phyloP scores from a whole-genome alignment of 2,329 filamentous ascomycete genomes.

The Colletotrichum lupini region DNA sequence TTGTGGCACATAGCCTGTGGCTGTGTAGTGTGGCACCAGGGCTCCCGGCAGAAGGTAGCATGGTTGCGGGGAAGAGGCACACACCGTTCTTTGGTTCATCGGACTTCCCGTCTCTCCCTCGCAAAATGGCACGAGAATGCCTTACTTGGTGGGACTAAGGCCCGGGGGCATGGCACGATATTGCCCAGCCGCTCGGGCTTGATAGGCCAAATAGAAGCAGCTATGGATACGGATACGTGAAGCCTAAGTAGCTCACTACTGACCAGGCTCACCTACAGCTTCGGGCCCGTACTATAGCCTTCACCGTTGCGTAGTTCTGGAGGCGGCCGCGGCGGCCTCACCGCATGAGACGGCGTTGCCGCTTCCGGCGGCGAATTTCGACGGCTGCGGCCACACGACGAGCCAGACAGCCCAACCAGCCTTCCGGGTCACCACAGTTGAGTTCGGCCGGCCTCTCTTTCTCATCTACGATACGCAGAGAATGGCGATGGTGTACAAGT shows the following conservation, averaged over 20 bases:
- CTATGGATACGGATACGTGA: neutral
- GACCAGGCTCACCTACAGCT: neutral
- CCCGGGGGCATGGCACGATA: slow-evolving; percentile 24
- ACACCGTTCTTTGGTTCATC: slow-evolving; percentile 24
- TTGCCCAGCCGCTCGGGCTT: slow-evolving; percentile 1
- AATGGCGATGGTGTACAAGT: neutral
- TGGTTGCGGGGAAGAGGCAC: slow-evolving; percentile 16
- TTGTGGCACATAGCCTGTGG: no score
- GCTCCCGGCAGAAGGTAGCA: slow-evolving; percentile 15
- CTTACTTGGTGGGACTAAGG: slow-evolving; percentile 18
- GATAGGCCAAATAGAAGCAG: slow-evolving; percentile 9
- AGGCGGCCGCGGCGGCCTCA: slow-evolving; percentile 10
- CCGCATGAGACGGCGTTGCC: slow-evolving; percentile 4
- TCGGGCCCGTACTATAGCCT: slow-evolving; percentile 5
- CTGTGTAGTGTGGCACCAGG: no score
- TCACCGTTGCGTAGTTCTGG: slow-evolving; percentile 13
- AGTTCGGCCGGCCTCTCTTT: neutral
- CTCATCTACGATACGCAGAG: slow-evolving; percentile 4
- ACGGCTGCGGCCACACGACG: slow-evolving; percentile 13
- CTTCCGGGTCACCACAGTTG: neutral
- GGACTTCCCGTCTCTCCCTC: slow-evolving; percentile 13
- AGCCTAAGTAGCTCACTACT: neutral
- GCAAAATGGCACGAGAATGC: slow-evolving; percentile 18
- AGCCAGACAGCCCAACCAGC: slow-evolving; percentile 13
- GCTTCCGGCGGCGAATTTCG: slow-evolving; percentile 4